These are phyloP conservation scores for Earliella scabrosa DNA, from an alignment of 1,284 basidiomycete species.

Conservation along the genomic window DNA sequence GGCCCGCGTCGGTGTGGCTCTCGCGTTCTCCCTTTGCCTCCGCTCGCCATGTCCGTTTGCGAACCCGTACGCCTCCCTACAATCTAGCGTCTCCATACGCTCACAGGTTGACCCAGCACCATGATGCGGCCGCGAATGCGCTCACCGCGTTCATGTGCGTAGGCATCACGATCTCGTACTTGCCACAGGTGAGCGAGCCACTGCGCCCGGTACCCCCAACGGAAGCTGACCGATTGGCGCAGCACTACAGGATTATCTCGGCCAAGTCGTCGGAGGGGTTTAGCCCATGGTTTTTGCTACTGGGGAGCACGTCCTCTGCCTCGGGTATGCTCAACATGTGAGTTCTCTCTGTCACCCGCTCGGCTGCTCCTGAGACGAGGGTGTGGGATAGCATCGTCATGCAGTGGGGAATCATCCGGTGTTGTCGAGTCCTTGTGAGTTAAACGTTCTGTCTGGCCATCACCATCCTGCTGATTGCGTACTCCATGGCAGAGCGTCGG, in stretches of 20 bases:
- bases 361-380: neutral
- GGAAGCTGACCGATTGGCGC: conserved; percentile 1
- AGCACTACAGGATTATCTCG: conserved; percentile 79
- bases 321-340: conserved; percentile 85
- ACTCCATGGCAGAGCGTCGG: conserved; percentile 66
- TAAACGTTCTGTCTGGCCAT: no score
- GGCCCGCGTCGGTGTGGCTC: conserved; percentile 17
- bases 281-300: conserved; percentile 91
- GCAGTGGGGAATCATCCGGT: conserved; percentile 87
- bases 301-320: conserved; percentile 87
- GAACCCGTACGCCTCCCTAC: conserved; percentile 10
- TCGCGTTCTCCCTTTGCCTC: conserved; percentile 13
- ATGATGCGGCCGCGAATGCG: conserved; percentile 77
- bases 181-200: conserved; percentile 73
- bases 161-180: conserved; percentile 87
- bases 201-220: neutral
- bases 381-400: conserved; percentile 66
- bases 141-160: conserved; percentile 77
- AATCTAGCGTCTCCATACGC: neutral
- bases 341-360: conserved; percentile 27
- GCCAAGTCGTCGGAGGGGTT: conserved; percentile 86
- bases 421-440: conserved; percentile 80
- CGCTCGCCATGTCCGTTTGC: conserved; percentile 20
- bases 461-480: no score
- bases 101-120: conserved; percentile 49